Base-by-base conservation (phyloP, 192 early-diverging fungal genomes). In the Linnemannia exigua region DNA sequence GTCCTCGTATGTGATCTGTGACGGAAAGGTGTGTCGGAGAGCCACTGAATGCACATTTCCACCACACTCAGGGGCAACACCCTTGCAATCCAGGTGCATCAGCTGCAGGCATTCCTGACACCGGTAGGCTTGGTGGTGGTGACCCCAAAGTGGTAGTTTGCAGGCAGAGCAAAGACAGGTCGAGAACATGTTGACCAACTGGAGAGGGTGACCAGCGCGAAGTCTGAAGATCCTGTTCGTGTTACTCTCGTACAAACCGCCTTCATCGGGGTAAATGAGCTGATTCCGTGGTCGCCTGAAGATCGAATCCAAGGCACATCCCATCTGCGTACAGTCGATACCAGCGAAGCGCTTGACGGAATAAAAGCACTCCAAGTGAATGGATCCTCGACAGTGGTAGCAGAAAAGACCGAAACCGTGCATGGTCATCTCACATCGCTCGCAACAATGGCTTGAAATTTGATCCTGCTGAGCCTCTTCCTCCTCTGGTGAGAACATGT, bases 281-380 rank as follows among this genome's bases (percentile, higher is more conserved):
- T 80, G 84, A 36, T 68, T 76, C 51, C 78, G 41, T 1, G 78
- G 69, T 20, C 63, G 61, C 22, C 84, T 66, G 3, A 71, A 67
- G 15, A 86, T 36, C 47, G 38, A 20, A 73, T 86, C 84, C 1
- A 86, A 58, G 1, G 79, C 75, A 25, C 58, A 72, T 0, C 84
- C 76, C 3, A 52, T 14, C 8, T 67, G 79, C 9, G 63, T 28
- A 25, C 79, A 86, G n/a, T 86, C 84, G 25, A 79, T 58, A 5
- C 84, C 84, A 51, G 79, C 84, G 28, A 74, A 73, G 1, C 31
- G 68, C 69, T 86, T 80, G 69, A 86, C 22, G 15, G 80, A 79
- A 50, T 90, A 89, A 71, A 84, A 93, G 70, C 92, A 93, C 12
- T 85, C 85, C 31, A 90, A 77, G 75, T 93, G 92, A 11, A 92